Conservation (phyloP, 1,139 yeast genomes). For the Kodamaea sp. region DNA sequence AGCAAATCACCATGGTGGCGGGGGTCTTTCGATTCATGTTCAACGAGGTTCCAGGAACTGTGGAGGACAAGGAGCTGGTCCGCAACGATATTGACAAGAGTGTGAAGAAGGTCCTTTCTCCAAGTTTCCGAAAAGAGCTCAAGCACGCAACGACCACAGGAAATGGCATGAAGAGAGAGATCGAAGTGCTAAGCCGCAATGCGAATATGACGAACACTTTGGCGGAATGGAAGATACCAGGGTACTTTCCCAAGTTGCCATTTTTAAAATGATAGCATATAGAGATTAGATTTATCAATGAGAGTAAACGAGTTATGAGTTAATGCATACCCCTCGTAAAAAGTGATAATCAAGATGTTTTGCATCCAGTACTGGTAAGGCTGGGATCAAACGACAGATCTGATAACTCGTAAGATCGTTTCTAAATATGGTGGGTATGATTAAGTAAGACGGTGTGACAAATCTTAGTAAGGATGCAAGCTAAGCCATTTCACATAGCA, state of each 20-base stretch:
- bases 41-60: constrained; percentile 16
- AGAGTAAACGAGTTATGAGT: too few species aligned
- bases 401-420: too few species aligned
- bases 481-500: too few species aligned
- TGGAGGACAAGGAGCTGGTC: constrained; percentile 30
- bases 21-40: constrained; percentile 27
- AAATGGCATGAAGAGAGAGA: constrained; percentile 64
- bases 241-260: constrained; percentile 25
- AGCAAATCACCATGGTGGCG: constrained; percentile 22
- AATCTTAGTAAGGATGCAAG: too few species aligned
- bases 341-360: too few species aligned
- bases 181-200: constrained; percentile 48
- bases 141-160: constrained; percentile 66
- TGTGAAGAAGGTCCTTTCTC: constrained; percentile 28
- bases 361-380: too few species aligned
- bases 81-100: constrained; percentile 29
- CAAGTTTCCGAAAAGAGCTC: constrained; percentile 29
- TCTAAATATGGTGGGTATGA: too few species aligned
- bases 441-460: too few species aligned
- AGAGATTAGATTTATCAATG: too few species aligned
- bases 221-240: constrained; percentile 12
- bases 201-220: constrained; percentile 9
- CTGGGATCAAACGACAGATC: too few species aligned
- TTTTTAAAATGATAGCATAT: constrained; percentile 14
- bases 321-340: too few species aligned